Percentiles rank a stretch among this genome's conserved stretches.
phyloP scores from a whole-genome alignment of 2,329 filamentous ascomycete species.

The Endocalyx cinctus region DNA sequence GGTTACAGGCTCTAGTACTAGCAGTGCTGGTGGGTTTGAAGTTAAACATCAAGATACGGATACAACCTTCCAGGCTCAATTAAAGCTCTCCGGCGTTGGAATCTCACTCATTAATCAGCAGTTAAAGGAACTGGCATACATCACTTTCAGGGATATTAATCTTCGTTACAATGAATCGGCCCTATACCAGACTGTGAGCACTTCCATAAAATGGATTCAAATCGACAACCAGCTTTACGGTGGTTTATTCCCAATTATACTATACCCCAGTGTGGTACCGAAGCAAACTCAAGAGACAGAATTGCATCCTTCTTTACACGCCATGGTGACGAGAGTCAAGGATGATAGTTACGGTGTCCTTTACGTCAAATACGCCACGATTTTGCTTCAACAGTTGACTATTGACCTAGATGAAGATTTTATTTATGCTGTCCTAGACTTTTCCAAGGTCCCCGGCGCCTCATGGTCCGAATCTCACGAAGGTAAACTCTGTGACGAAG shows the following conservation, averaged over 20 bases:
- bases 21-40: conserved; percentile 71
- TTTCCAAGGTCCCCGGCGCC: conserved; percentile 85
- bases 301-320: conserved; percentile 88
- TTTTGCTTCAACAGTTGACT: conserved; percentile 96
- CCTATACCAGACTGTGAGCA: conserved; percentile 84
- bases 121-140: conserved; percentile 84
- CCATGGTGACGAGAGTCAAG: conserved; percentile 89
- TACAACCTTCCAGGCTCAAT: conserved; percentile 81
- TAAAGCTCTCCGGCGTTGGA: conserved; percentile 85
- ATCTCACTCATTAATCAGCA: conserved; percentile 92
- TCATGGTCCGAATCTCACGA: conserved; percentile 77
- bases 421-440: conserved; percentile 92
- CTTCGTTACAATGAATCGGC: conserved; percentile 90
- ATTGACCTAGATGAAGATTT: conserved; percentile 97
- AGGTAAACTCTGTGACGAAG: conserved; percentile 83
- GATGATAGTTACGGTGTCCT: conserved; percentile 97
- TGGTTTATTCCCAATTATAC: conserved; percentile 92
- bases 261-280: conserved; percentile 96
- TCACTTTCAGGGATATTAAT: conserved; percentile 88
- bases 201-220: conserved; percentile 97
- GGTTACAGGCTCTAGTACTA: conserved; percentile 47
- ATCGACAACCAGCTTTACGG: conserved; percentile 98
- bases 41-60: conserved; percentile 88
- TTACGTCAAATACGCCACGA: conserved; percentile 96
- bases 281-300: conserved; percentile 97